Evolutionary conservation across 116 monocot genomes (phyloP).

Genomic region (Papilionanthe hybrid): DNA sequence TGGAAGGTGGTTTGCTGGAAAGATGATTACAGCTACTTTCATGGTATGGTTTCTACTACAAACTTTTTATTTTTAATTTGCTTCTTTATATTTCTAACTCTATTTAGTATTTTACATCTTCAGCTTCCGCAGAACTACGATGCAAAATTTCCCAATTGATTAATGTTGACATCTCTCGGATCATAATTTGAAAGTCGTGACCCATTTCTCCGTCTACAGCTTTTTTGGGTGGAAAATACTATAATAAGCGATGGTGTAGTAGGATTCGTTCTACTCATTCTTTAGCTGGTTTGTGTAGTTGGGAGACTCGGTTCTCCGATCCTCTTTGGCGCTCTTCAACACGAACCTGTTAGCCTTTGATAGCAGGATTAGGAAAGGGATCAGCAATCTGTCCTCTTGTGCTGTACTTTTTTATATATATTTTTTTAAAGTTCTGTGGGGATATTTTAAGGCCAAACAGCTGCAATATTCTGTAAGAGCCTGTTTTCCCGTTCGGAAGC

Average conservation of each 20-base stretch:
- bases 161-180: background rate
- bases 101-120: background rate
- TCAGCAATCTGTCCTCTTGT: background rate
- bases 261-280: background rate
- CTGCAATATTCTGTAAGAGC: background rate
- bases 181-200: background rate
- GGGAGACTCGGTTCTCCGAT: background rate
- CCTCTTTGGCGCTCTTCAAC: no score
- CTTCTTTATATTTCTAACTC: background rate
- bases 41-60: constrained; percentile 40
- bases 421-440: background rate
- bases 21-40: constrained; percentile 93
- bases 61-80: background rate
- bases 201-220: background rate
- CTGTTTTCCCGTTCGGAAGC: background rate
- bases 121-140: constrained; percentile 39
- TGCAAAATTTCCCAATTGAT: constrained; percentile 34
- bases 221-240: background rate
- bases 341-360: background rate
- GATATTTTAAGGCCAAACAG: background rate
- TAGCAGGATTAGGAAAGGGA: background rate
- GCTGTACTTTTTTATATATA: background rate
- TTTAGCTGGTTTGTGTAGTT: background rate
- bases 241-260: background rate
- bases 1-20: constrained; percentile 98